Evolutionary conservation across 2,329 filamentous ascomycete species (phyloP).

Genomic region (Arthrobotrys iridis): DNA sequence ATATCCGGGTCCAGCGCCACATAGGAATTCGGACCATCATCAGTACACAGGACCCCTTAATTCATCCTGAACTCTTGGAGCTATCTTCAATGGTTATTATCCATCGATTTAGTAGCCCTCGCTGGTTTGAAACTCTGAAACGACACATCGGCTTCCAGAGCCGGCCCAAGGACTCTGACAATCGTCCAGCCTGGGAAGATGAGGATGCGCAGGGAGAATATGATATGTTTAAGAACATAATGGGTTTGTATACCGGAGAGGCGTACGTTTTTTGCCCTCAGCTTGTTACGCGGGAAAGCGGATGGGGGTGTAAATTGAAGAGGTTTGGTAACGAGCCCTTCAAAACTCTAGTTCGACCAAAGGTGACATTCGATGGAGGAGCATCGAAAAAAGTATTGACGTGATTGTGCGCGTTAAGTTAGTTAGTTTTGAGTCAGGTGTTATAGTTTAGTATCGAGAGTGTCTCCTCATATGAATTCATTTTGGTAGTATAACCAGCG

Average conservation of each 20-base stretch:
- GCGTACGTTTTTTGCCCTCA: conserved; percentile 11
- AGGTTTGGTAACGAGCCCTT: conserved; percentile 14
- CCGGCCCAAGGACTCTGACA: neutral
- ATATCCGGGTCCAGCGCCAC: conserved; percentile 78
- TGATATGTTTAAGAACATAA: neutral
- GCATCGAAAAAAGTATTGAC: conserved; percentile 12
- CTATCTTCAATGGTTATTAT: conserved; percentile 76
- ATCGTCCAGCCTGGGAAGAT: neutral
- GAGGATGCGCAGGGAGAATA: neutral
- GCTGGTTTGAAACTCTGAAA: conserved; percentile 67
- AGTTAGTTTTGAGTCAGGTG: too few relatives aligned
- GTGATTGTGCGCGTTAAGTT: too few relatives aligned
- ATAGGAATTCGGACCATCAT: conserved; percentile 74
- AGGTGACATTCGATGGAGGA: conserved; percentile 28
- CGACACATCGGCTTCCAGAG: conserved; percentile 58
- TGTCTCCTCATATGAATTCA: too few relatives aligned
- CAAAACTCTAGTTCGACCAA: neutral
- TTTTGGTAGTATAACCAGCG: too few relatives aligned
- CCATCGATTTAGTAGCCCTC: conserved; percentile 75
- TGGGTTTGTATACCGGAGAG: neutral
- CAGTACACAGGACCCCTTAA: conserved; percentile 79
- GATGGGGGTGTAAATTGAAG: neutral
- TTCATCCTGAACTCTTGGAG: conserved; percentile 74
- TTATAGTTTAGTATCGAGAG: too few relatives aligned
- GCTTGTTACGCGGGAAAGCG: neutral